Evolutionary conservation across 495 filamentous ascomycete genomes (phyloP).

Genomic region (Xylaria castorea): DNA sequence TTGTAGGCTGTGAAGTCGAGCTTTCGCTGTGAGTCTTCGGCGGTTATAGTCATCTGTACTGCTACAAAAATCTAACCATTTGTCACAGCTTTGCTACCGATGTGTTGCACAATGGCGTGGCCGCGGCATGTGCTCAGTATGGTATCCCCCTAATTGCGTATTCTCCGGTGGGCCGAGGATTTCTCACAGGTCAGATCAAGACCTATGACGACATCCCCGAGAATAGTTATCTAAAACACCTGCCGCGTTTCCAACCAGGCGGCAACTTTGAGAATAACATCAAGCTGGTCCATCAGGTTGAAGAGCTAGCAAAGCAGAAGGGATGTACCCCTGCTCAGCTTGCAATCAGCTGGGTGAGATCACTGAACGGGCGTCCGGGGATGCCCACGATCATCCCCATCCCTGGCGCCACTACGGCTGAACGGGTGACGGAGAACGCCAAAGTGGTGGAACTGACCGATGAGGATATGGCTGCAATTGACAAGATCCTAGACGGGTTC

Average conservation of each 20-base stretch:
- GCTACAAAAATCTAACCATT: constrained; percentile 69
- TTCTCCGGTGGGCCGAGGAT: constrained; percentile 34
- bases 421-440: constrained; percentile 59
- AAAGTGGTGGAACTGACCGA: constrained; percentile 51
- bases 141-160: constrained; percentile 76
- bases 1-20: constrained; percentile 81
- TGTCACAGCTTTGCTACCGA: constrained; percentile 44
- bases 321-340: constrained; percentile 76
- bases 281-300: constrained; percentile 69
- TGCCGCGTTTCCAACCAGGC: constrained; percentile 68
- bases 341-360: constrained; percentile 73
- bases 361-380: constrained; percentile 54
- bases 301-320: constrained; percentile 71
- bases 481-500: constrained; percentile 52
- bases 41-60: constrained; percentile 62
- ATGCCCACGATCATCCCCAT: constrained; percentile 82
- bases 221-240: constrained; percentile 57
- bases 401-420: constrained; percentile 68
- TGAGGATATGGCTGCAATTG: constrained; percentile 59
- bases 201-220: constrained; percentile 65
- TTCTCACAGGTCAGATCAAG: constrained; percentile 67
- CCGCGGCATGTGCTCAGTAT: constrained; percentile 72
- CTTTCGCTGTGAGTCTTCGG: constrained; percentile 64
- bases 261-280: constrained; percentile 77
- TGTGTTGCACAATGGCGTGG: constrained; percentile 72